Evolutionary conservation across 345 rosid species (phyloP).

Genomic region (Citrus hindsii): DNA sequence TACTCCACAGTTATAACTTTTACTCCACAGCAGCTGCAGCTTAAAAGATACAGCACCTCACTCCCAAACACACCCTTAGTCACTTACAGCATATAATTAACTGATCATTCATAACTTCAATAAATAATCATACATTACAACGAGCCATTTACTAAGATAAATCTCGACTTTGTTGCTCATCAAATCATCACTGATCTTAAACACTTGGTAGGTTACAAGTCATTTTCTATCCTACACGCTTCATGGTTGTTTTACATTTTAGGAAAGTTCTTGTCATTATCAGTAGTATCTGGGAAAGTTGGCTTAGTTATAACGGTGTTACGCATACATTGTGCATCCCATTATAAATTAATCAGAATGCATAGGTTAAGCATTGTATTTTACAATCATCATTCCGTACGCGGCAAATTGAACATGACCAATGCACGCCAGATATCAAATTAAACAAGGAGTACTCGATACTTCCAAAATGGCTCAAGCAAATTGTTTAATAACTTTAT

Average conservation of each 20-base stretch:
- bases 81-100: too few species aligned
- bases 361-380: background rate
- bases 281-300: background rate
- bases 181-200: too few species aligned
- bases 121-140: too few species aligned
- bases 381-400: background rate
- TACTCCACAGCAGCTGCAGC: too few species aligned
- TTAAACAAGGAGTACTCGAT: conserved; percentile 1
- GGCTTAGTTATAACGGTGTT: background rate
- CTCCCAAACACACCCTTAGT: too few species aligned
- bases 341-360: background rate
- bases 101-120: too few species aligned
- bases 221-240: background rate
- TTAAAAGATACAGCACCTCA: too few species aligned
- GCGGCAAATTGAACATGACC: conserved; percentile 9
- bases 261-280: background rate
- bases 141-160: too few species aligned
- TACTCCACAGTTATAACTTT: too few species aligned
- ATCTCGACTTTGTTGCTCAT: too few species aligned
- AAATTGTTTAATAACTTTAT: background rate
- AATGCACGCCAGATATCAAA: conserved; percentile 3
- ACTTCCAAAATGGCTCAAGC: background rate
- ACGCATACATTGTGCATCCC: background rate
- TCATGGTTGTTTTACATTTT: background rate
- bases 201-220: background rate